Evolutionary conservation across 192 early-diverging fungal genomes (phyloP).

Genomic region (Umbelopsis sp.): DNA sequence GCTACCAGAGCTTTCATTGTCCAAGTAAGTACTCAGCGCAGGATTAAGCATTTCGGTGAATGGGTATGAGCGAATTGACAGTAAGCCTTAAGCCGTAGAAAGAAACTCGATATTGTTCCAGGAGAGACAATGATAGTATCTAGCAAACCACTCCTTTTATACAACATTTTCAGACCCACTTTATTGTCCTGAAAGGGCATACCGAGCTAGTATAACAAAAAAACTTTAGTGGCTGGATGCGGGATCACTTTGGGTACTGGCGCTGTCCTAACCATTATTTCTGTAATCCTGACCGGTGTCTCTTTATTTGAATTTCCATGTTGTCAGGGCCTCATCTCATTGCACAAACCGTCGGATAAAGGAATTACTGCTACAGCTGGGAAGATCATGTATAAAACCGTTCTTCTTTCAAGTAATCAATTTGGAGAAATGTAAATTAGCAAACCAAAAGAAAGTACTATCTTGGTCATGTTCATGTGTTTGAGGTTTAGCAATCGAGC

Average conservation of each 20-base stretch:
- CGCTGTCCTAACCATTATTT: neutral
- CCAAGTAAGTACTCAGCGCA: neutral
- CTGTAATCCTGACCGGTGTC: too few species aligned
- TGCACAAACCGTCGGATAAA: too few species aligned
- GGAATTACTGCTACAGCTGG: too few species aligned
- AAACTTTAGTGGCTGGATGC: neutral
- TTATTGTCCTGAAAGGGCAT: neutral
- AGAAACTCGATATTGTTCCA: too few species aligned
- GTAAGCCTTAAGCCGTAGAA: too few species aligned
- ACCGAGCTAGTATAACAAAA: neutral
- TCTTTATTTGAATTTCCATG: too few species aligned
- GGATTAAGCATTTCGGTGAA: neutral
- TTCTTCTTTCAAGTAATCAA: too few species aligned
- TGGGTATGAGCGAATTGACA: too few species aligned
- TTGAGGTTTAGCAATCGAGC: neutral
- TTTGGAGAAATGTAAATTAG: neutral
- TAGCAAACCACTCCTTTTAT: neutral
- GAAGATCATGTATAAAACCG: too few species aligned
- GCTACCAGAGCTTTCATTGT: conserved; percentile 3
- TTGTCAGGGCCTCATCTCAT: too few species aligned
- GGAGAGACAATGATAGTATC: neutral
- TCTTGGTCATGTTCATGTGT: neutral
- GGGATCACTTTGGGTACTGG: neutral
- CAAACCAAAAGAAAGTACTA: neutral
- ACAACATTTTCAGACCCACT: neutral